A percentile compares a stretch with the other conserved stretches of the same genome.
Conservation (phyloP, 345 rosid species). For the Diplotaxis tenuifolia region DNA sequence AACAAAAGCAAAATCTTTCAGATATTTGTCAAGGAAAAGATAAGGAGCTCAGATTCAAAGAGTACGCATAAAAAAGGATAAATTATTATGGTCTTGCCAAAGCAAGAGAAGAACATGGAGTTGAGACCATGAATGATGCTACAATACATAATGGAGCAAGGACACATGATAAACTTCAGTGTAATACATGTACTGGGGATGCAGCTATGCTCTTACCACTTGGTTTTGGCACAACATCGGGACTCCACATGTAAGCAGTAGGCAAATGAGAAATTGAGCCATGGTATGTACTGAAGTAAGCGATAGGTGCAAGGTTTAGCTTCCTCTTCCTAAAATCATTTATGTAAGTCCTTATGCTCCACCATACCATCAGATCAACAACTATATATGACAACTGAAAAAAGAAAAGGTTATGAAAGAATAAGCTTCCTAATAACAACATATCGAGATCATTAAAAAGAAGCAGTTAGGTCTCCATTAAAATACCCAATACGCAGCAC, state of each 20-base stretch:
- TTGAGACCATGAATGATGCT: background rate
- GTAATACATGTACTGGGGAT: background rate
- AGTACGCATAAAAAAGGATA: background rate
- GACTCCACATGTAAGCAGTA: slow-evolving; percentile 98
- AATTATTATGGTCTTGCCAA: background rate
- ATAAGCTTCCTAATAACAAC: slow-evolving; percentile 7
- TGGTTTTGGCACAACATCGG: slow-evolving; percentile 95
- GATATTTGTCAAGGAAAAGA: background rate
- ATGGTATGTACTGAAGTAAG: slow-evolving; percentile 89
- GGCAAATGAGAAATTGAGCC: slow-evolving; percentile 97
- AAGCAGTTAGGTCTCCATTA: background rate
- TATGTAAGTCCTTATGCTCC: slow-evolving; percentile 91
- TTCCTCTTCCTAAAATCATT: slow-evolving; percentile 89
- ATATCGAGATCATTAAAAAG: background rate
- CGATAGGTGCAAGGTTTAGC: slow-evolving; percentile 83
- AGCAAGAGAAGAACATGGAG: background rate
- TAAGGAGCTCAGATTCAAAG: background rate
- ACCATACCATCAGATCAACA: slow-evolving; percentile 95
- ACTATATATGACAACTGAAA: slow-evolving; percentile 84
- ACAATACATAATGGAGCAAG: background rate
- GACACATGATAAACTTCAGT: slow-evolving; percentile 1
- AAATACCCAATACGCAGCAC: slow-evolving; percentile 96
- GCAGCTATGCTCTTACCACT: slow-evolving; percentile 49
- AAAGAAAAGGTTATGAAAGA: slow-evolving; percentile 2
- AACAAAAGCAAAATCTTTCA: slow-evolving; percentile 14